Evolutionary conservation across 495 filamentous ascomycete genomes (phyloP).

Genomic region (Friedmanniomyces simplex): DNA sequence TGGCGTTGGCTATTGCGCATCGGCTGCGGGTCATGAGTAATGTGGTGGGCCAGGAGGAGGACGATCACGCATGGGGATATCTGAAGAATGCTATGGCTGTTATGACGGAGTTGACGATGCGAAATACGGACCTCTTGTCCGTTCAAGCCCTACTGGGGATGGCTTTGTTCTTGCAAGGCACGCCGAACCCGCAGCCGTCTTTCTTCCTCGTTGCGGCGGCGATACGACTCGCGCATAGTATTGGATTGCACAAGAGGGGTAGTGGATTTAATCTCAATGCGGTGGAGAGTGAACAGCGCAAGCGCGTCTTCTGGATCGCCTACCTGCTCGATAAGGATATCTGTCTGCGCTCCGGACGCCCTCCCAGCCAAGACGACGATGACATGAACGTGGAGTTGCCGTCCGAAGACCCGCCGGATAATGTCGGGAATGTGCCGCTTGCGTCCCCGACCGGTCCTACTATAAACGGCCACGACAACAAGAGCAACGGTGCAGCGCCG

Average conservation of each 20-base stretch:
- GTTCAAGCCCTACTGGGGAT: constrained; percentile 96
- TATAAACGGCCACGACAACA: neutral
- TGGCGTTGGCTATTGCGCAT: constrained; percentile 84
- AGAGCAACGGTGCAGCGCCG: neutral
- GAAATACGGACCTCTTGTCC: constrained; percentile 89
- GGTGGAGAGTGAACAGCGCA: constrained; percentile 87
- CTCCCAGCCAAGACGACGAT: constrained; percentile 91
- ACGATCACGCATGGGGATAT: constrained; percentile 88
- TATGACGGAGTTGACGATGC: constrained; percentile 83
- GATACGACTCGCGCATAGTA: constrained; percentile 83
- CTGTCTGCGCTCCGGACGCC: constrained; percentile 82
- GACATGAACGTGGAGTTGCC: constrained; percentile 97
- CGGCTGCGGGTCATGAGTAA: constrained; percentile 93
- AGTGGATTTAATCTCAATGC: constrained; percentile 83
- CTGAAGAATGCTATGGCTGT: constrained; percentile 94
- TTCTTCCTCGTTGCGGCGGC: constrained; percentile 91
- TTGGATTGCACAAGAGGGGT: constrained; percentile 87
- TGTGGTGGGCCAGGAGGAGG: constrained; percentile 76
- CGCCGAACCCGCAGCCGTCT: constrained; percentile 89
- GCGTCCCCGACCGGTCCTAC: constrained; percentile 26
- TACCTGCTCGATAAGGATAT: constrained; percentile 95
- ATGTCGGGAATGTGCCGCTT: constrained; percentile 85
- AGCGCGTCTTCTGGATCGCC: constrained; percentile 96
- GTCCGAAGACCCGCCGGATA: constrained; percentile 79
- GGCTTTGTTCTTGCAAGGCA: constrained; percentile 92